Base-by-base conservation (phyloP, 176 grass and related monocot species). In the Carex parvula region DNA sequence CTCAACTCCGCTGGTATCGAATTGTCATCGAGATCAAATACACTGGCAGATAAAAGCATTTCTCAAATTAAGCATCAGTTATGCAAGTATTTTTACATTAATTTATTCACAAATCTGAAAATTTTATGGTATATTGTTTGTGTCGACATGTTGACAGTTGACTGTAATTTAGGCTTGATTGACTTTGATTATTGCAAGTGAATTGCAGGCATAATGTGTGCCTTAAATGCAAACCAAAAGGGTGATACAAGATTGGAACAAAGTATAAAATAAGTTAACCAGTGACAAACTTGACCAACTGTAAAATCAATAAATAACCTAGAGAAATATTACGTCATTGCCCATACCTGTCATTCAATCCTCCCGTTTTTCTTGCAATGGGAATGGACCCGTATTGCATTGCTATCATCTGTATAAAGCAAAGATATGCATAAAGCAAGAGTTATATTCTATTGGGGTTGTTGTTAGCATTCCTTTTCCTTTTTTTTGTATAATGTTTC, bases 321-420 rank as follows among this genome's bases (percentile, higher is more conserved):
- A 37, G 7, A 22, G 4, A 46, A 69, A 15, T 50, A 54, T 64
- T 64, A 70, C 9, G 32, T 90, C 4, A 69, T 13, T 35, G 18
- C 10, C 60, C 39, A 84, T 81, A 98, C 95, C 95, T 98, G 80
- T 98, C 95, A 89, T 93, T 98, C 84, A 98, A 65, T 69, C 95
- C 95, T 79, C 95, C 95, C 58, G 91, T 98, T 92, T 89, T 93
- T 29, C 95, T 92, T 87, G 89, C 95, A 83, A 98, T 79, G 48
- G 95, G 95, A 61, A 98, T 92, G 65, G 92, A 93, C 82, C 95
- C 95, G 81, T 98, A 98, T 84, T 89, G 84, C 95, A 98, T 98
- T 50, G 95, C 91, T 92, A 98, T 95, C 95, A 98, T 95, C 95
- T 98, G 60, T 39, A 14, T 6, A 86, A 48, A 33, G 22, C 16